phyloP scores from a whole-genome alignment of 805 yeast species.

The Candida pseudoglaebosa region DNA sequence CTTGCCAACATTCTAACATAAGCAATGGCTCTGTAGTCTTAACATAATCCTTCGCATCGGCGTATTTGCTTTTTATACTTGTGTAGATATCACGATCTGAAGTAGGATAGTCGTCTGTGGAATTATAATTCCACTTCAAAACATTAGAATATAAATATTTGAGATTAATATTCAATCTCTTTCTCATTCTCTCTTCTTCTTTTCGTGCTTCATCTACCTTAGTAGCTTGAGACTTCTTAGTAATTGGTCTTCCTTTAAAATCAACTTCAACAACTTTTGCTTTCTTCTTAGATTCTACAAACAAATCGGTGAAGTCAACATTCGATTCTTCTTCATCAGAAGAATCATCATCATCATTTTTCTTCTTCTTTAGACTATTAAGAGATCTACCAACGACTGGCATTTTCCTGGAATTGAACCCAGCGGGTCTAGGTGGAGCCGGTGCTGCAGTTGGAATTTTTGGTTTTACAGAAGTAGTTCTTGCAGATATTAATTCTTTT shows the following conservation, averaged over 20 bases:
- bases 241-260: conserved; percentile 38
- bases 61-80: conserved; percentile 54
- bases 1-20: conserved; percentile 91
- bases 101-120: conserved; percentile 55
- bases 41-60: conserved; percentile 60
- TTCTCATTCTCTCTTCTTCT: conserved; percentile 75
- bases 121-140: conserved; percentile 72
- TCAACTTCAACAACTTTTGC: conserved; percentile 40
- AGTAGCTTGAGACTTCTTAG: conserved; percentile 17
- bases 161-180: conserved; percentile 72
- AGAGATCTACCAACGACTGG: conserved; percentile 33
- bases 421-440: conserved; percentile 52
- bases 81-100: conserved; percentile 39
- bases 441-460: conserved; percentile 23
- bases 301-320: conserved; percentile 39
- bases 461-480: conserved; percentile 21
- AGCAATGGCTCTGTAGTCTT: conserved; percentile 73
- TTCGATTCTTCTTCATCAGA: conserved; percentile 34
- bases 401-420: conserved; percentile 39
- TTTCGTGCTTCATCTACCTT: conserved; percentile 35
- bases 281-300: conserved; percentile 29
- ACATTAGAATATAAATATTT: conserved; percentile 69
- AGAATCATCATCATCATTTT: conserved; percentile 23
- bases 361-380: conserved; percentile 29
- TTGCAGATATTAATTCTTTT: conserved; percentile 23